Evolutionary conservation across 257 asterid genomes (phyloP).

Genomic region (Capsicum rhomboideum): DNA sequence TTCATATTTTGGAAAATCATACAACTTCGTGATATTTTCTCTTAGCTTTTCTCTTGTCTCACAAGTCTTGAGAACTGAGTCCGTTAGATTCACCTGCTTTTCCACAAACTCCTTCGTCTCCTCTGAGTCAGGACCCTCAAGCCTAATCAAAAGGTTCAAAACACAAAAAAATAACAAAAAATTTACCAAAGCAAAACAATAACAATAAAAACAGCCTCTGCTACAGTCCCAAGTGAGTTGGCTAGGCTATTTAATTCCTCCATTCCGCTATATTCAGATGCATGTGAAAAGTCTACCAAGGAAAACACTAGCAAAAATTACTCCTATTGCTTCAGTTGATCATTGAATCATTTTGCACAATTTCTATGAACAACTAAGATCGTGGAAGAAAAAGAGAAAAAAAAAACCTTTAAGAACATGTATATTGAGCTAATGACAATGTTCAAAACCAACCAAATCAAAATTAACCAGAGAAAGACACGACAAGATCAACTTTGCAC

Average conservation of each 20-base stretch:
- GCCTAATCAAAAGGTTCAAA: conserved; percentile 44
- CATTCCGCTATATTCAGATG: neutral
- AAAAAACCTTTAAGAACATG: too few species aligned
- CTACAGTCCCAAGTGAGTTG: neutral
- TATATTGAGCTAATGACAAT: too few species aligned
- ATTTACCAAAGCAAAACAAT: neutral
- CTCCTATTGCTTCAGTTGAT: neutral
- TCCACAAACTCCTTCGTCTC: conserved; percentile 83
- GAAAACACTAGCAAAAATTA: neutral
- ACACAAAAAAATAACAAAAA: neutral
- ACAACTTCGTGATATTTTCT: conserved; percentile 49
- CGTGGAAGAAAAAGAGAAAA: neutral
- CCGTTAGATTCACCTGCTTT: conserved; percentile 63
- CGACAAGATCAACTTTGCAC: too few species aligned
- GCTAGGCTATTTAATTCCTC: neutral
- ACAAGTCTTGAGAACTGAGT: conserved; percentile 63
- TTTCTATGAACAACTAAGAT: neutral
- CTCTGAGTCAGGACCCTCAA: conserved; percentile 88
- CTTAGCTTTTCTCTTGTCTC: conserved; percentile 68
- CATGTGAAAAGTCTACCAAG: neutral
- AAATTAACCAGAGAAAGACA: neutral
- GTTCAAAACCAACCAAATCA: neutral
- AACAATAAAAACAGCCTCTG: neutral
- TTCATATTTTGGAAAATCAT: conserved; percentile 68
- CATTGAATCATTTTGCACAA: too few species aligned